Evolutionary conservation across 495 filamentous ascomycete species (phyloP), one percentile per base, ranked within the genome.

Genomic region (Talaromyces trachyspermus): DNA sequence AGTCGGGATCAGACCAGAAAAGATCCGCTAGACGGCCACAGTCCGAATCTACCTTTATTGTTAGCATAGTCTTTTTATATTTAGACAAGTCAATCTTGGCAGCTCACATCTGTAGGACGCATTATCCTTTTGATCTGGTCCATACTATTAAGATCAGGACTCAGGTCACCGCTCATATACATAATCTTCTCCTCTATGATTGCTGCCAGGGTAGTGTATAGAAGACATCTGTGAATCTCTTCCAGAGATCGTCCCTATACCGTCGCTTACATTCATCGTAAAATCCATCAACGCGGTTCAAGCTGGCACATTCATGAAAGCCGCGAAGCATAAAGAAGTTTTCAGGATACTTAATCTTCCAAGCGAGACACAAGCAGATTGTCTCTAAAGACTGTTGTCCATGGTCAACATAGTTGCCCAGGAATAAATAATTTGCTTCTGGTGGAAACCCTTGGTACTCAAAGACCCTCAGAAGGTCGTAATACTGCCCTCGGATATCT

Each of bases 401-500:
- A 43, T 94, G 83, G 60, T 99, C 92, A 51, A 99, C 92, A 63
- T 99, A 97, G 60, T 99, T 94, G 11, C 92, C 92, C 9, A 97
- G 73, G 63, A 99, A 99, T 27, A 99, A 75, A 58, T 86, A 99
- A 70, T 99, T 99, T 6, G 90, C 80, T 35, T 79, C 81, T 3
- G 92, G 94, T 11, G 94, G 92, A 60, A 96, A 97, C 2, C 92
- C 92, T 57, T 94, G 96, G 92, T 97, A 96, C 68, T 97, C 92
- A 53, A 99, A 99, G 77, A 99, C 84, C 25, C 92, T 78, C 54
- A 99, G 95, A 19, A 99, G 70, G 65, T 99, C 92, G 15, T 89
- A 94, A 59, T 96, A 99, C 66, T 99, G 94, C 39, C 92, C 92
- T 62, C 97, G 94, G 11, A 99, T 86, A 66, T 97, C 92, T 6